Evolutionary conservation across 495 filamentous ascomycete species (phyloP).

Genomic region (Acidomyces sp.): DNA sequence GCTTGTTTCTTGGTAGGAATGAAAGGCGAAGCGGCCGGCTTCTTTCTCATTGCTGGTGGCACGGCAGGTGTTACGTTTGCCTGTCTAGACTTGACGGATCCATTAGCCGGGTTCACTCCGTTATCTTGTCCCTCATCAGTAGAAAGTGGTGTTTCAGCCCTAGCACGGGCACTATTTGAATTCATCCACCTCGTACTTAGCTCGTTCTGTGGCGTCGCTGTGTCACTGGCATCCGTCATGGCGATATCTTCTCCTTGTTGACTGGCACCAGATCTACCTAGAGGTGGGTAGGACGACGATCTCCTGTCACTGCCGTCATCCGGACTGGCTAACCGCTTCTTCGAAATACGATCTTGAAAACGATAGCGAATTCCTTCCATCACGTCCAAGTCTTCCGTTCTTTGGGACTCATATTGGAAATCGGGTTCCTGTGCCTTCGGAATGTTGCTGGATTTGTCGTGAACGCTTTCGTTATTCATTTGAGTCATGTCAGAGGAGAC

Average conservation of each 20-base stretch:
- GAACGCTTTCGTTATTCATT: background rate
- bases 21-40: slow-evolving; percentile 14
- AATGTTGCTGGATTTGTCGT: background rate
- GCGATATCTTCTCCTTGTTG: slow-evolving; percentile 15
- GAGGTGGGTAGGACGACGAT: background rate
- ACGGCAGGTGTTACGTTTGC: slow-evolving; percentile 8
- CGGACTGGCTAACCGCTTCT: slow-evolving; percentile 3
- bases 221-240: slow-evolving; percentile 11
- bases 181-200: no score
- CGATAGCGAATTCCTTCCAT: slow-evolving; percentile 21
- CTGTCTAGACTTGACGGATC: slow-evolving; percentile 12
- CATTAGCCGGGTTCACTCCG: slow-evolving; percentile 7
- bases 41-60: slow-evolving; percentile 9
- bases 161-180: slow-evolving; percentile 2
- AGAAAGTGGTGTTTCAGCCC: slow-evolving; percentile 16
- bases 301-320: background rate
- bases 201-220: slow-evolving; percentile 2
- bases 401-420: no score
- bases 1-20: slow-evolving; percentile 16
- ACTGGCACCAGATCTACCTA: background rate
- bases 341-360: slow-evolving; percentile 14
- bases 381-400: slow-evolving; percentile 4
- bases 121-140: slow-evolving; percentile 4
- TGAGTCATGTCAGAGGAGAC: slow-evolving; percentile 2
- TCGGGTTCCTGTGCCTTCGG: background rate